A percentile compares a stretch with the other conserved stretches of the same genome.
Evolutionary conservation across 192 early-diverging fungal genomes (phyloP).

Genomic region (Coemansia sp.): DNA sequence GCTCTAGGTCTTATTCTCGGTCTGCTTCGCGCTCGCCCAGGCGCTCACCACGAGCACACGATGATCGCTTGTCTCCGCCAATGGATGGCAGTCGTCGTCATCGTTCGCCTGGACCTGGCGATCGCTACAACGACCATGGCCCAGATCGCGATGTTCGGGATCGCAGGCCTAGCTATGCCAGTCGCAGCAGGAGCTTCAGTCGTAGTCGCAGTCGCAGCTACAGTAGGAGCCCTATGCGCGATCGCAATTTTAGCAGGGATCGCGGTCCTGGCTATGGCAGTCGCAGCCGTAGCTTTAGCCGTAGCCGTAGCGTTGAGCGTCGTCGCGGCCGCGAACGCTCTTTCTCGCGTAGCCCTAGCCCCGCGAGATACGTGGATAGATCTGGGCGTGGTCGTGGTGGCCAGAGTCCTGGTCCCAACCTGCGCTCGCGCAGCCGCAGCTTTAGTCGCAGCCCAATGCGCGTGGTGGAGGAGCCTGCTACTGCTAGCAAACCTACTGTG

Average conservation of each 20-base stretch:
- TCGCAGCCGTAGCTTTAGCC: conserved; percentile 10
- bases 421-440: conserved; percentile 12
- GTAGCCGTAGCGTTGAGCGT: conserved; percentile 8
- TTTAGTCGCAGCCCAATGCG: conserved; percentile 1
- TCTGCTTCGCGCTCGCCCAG: conserved; percentile 27
- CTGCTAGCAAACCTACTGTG: not conserved
- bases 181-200: conserved; percentile 20
- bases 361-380: not conserved
- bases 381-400: not conserved
- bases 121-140: not conserved
- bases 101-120: not conserved
- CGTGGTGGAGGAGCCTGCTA: not conserved
- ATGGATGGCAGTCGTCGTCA: not conserved
- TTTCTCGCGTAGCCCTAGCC: conserved; percentile 28
- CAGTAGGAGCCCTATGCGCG: conserved; percentile 14
- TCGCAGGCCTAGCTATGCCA: not conserved
- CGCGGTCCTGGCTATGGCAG: conserved; percentile 1
- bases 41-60: conserved; percentile 7
- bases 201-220: conserved; percentile 27
- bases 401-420: not conserved
- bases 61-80: conserved; percentile 34
- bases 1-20: conserved; percentile 5
- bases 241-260: conserved; percentile 9
- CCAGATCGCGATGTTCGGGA: conserved; percentile 1
- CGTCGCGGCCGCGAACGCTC: conserved; percentile 14